A percentile compares a stretch with the other conserved stretches of the same genome.
Conservation (phyloP, 768 basidiomycete genomes). For the Suillus alpinus region DNA sequence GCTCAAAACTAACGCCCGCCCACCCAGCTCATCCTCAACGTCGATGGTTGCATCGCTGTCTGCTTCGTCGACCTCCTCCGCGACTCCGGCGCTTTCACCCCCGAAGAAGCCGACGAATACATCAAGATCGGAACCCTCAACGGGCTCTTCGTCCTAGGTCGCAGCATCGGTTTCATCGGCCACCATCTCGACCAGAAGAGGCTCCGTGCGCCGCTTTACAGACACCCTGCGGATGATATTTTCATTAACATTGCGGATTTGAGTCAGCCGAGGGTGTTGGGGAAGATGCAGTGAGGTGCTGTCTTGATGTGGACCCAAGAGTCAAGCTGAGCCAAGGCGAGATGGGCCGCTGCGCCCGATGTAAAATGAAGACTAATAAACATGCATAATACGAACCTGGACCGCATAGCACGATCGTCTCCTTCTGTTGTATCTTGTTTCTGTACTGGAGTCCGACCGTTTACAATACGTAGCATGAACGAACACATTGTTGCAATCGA, state of each 20-base stretch:
- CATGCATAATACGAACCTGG: no score
- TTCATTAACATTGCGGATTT: slow-evolving; percentile 93
- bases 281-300: slow-evolving; percentile 24
- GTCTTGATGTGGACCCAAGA: no score
- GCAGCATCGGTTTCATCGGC: slow-evolving; percentile 97
- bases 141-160: slow-evolving; percentile 95
- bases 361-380: no score
- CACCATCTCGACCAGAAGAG: slow-evolving; percentile 97
- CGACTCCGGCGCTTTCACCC: slow-evolving; percentile 90
- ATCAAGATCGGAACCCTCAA: slow-evolving; percentile 96
- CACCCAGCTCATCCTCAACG: slow-evolving; percentile 83
- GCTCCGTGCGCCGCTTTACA: slow-evolving; percentile 88
- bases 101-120: slow-evolving; percentile 96
- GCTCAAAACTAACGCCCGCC: background rate
- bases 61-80: slow-evolving; percentile 95
- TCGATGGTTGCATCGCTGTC: slow-evolving; percentile 93
- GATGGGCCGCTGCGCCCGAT: no score
- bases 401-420: no score
- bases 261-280: slow-evolving; percentile 77
- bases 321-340: no score
- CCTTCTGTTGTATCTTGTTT: no score
- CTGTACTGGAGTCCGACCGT: no score
- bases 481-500: no score
- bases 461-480: no score
- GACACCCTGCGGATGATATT: slow-evolving; percentile 93